Base-by-base conservation (phyloP, 305 asterid genomes). In the Fraxinus sp. region DNA sequence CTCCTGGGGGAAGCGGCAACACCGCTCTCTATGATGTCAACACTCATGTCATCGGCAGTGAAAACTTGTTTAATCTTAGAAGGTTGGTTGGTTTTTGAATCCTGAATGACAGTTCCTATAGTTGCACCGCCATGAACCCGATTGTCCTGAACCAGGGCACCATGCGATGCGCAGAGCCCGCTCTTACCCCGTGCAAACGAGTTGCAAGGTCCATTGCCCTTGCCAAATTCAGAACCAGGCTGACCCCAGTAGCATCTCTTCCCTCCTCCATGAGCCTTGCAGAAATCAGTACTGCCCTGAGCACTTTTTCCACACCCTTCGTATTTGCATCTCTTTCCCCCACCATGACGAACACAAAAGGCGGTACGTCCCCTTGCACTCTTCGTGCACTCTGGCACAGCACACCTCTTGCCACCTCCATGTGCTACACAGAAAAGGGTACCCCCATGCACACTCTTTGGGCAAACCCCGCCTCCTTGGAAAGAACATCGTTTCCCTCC, bases 211-310 rank as follows among this genome's bases (percentile, higher is more conserved):
- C 43, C 86, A 28, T 93, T 98, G 22, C 92, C 93, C 22, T 75
- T 79, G 62, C 97, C 99, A 83, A 90, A 86, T 77, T 84, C 96
- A 66, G 88, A 93, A 86, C 89, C 96, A 37, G 89, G 90, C 79
- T 89, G 95, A 78, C 98, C 99, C 98, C 99, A 96, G 5, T 80
- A 86, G 90, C 99, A 96, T 88, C 92, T 91, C 90, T 93, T 96
- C 70, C 99, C 99, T 79, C 98, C 99, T 37, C 99, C 99, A 33
- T 96, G 99, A 43, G 98, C 98, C 89, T 96, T 96, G 92, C 99
- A 96, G 91, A 92, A 94, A 86, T 96, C 97, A 1, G 99, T 96
- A 86, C 99, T 91, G n/a, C 99, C 99, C 84, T 96, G 99, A 64
- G 99, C 99, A 83, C 98, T 93, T 87, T 94, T 96, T 33, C 97